Percentiles rank a stretch among this genome's conserved stretches.
Conservation (phyloP, 2,329 filamentous ascomycete genomes). For the Colletotrichum melonis region DNA sequence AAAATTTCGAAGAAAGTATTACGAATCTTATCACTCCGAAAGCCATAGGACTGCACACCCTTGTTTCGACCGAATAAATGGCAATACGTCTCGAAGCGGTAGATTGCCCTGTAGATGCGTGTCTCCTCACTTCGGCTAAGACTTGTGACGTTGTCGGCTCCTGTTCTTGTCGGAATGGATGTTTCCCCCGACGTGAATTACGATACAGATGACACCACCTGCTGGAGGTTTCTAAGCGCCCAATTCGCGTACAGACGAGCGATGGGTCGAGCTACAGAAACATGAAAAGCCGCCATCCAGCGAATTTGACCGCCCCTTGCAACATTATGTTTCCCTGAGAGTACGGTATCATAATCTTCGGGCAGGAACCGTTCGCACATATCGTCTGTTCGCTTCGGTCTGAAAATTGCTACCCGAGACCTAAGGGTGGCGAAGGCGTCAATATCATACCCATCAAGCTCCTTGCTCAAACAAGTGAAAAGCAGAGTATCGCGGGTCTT, state of each 20-base stretch:
- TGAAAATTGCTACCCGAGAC: conserved; percentile 32
- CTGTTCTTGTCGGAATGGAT: not conserved
- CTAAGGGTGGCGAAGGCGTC: conserved; percentile 38
- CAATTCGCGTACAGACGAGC: not conserved
- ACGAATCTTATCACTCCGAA: conserved; percentile 17
- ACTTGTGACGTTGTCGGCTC: no score
- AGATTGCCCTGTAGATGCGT: conserved; percentile 38
- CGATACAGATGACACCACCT: not conserved
- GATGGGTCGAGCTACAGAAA: not conserved
- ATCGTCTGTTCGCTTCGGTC: conserved; percentile 21
- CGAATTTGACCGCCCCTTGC: not conserved
- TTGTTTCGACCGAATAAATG: conserved; percentile 26
- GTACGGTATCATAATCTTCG: conserved; percentile 3
- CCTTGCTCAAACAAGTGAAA: conserved; percentile 31
- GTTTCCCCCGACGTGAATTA: no score
- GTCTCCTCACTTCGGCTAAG: conserved; percentile 33
- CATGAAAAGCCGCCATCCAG: not conserved
- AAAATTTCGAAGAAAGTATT: conserved; percentile 30
- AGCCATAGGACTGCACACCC: conserved; percentile 12
- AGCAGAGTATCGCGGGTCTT: conserved; percentile 37
- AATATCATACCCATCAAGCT: conserved; percentile 35
- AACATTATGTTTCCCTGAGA: not conserved
- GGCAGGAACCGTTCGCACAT: conserved; percentile 25
- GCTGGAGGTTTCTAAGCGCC: not conserved
- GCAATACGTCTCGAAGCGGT: conserved; percentile 37